These are phyloP conservation scores for Neurospora sp. DNA, from an alignment of 495 filamentous ascomycete species.

Conservation along the genomic window DNA sequence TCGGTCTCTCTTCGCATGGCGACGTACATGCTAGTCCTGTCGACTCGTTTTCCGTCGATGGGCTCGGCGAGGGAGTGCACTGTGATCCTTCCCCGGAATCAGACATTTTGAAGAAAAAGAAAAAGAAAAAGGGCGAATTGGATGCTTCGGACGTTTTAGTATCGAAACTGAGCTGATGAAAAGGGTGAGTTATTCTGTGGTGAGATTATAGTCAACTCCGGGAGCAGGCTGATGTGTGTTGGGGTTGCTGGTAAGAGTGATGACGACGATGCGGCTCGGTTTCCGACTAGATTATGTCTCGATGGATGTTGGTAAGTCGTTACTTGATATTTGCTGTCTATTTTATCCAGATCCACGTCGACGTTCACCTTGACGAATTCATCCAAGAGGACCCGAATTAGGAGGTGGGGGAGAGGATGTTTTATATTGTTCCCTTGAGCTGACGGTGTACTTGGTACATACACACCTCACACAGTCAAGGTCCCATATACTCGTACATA, in stretches of 20 bases:
- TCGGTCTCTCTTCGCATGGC: constrained; percentile 4
- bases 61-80: not conserved
- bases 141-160: not conserved
- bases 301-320: not conserved
- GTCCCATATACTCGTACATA: not conserved
- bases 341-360: not conserved
- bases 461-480: not conserved
- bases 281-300: not conserved
- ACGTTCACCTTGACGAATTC: not conserved
- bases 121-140: not conserved
- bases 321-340: not conserved
- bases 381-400: not conserved
- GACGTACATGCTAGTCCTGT: not conserved
- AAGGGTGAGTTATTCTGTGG: not conserved
- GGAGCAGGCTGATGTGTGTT: not conserved
- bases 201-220: not conserved
- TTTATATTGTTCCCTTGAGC: not conserved
- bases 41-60: not conserved
- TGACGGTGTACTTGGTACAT: not conserved
- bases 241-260: not conserved
- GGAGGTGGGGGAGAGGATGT: not conserved
- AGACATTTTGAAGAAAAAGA: not conserved
- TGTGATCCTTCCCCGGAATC: not conserved
- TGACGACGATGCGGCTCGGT: not conserved
- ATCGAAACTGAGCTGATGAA: not conserved